Evolutionary conservation across 106 monocot species (phyloP).

Genomic region (Iris macrosiphon): DNA sequence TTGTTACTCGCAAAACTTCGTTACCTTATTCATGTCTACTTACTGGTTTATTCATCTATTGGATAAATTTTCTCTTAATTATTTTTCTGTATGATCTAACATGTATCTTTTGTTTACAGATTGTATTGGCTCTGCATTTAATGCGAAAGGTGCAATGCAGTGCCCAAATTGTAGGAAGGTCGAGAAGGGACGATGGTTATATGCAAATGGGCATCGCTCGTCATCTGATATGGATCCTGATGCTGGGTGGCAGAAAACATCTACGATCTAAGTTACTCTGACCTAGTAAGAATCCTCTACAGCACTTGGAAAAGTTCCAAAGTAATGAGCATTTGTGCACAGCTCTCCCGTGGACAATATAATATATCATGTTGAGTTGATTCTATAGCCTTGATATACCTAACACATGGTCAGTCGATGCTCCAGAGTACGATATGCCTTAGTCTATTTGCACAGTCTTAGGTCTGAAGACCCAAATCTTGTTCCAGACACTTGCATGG

Average conservation of each 20-base stretch:
- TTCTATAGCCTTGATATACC: not conserved
- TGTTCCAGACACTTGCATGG: no score
- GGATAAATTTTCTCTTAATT: not conserved
- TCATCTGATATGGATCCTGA: constrained; percentile 46
- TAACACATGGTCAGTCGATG: not conserved
- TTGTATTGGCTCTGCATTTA: constrained; percentile 86
- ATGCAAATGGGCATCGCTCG: constrained; percentile 52
- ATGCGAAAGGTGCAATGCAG: constrained; percentile 78
- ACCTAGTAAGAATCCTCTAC: constrained; percentile 29
- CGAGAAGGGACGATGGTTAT: constrained; percentile 71
- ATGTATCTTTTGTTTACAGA: constrained; percentile 26
- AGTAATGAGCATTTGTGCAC: constrained; percentile 1
- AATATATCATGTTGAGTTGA: not conserved
- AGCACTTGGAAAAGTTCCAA: not conserved
- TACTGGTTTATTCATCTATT: not conserved
- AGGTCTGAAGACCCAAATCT: not conserved
- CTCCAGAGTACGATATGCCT: not conserved
- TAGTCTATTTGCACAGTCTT: not conserved
- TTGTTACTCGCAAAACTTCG: not conserved
- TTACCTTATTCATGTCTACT: not conserved
- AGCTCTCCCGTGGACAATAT: not conserved
- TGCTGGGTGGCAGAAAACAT: constrained; percentile 41
- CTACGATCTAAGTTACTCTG: constrained; percentile 54
- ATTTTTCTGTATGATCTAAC: constrained; percentile 1
- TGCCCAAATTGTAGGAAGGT: constrained; percentile 77